Evolutionary conservation across 257 asterid species (phyloP), one percentile per base, ranked within the genome.

Genomic region (Nicotiana sylvestris): DNA sequence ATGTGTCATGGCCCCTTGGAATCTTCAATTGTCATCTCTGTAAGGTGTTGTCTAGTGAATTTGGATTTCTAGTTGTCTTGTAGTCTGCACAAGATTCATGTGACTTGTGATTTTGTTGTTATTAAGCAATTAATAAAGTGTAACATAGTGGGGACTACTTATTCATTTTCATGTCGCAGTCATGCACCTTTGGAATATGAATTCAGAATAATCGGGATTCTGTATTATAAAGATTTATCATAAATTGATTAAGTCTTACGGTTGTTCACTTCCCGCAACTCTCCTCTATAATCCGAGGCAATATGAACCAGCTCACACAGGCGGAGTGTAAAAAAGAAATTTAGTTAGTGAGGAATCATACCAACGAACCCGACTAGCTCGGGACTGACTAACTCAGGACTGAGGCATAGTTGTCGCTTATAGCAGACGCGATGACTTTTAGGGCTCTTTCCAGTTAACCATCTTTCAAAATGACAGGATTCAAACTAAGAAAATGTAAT

Each of bases 101-200:
- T n/a, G 72, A 35, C 82, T 35, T 79, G 60, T 79, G 35, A n/a
- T 61, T n/a, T 61, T 9, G 37, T 39, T 79, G 70, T 61, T 61
- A 60, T 3, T 78, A 46, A 27, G 27, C 58, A 30, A 30, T 27
- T 12, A 37, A 78, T 21, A 2, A 27, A 21, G 15, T 37, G 37
- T 60, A 61, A 37, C 67, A 78, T 33, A 6, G 33, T 32, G 82
- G 70, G 69, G 82, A 16, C 72, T 60, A 61, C 82, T 60, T 70
- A 27, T 51, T 64, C 55, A 58, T 53, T 35, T 72, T 25, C 53
- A 61, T 27, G 39, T 84, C 66, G 6, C 80, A 55, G 74, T 81
- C 82, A 66, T 76, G 64, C 84, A 17, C 29, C 3, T 29, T 37
- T 61, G 67, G 67, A 25, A 25, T 61, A 61, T 61, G 67, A 3